Evolutionary conservation across 2,329 filamentous ascomycete species (phyloP), one percentile per base, ranked within the genome.

Genomic region (Aureobasidium sp.): DNA sequence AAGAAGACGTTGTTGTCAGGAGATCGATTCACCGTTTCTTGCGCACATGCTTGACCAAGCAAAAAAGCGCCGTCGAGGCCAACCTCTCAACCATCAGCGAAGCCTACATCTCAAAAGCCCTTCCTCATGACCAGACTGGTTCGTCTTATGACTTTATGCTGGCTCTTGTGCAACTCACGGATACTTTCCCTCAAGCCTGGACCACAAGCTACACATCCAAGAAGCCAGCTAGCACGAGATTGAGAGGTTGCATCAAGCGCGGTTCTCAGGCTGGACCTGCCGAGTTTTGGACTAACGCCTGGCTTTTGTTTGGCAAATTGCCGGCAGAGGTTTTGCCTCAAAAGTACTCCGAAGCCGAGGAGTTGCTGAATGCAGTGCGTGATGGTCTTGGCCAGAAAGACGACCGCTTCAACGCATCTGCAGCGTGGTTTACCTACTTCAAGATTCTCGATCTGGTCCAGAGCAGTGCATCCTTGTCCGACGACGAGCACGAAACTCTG

Each of bases 251-350:
- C 66, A 77, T 97, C 7, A 85, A 88, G 63, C 89, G 86, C 67
- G 93, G 94, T 2, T 95, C 93, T 0, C 89, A 96, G 68, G 83
- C 85, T n/a, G 87, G 88, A 3, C 78, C 84, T 0, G 74, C 79
- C 3, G 81, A 79, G 10, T 96, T 86, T 69, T 99, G 94, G 94
- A 73, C 79, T 27, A 82, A 81, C 17, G 71, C 95, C 33, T 78
- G 81, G 40, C 76, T 78, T 31, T 74, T 97, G 0, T 70, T 96
- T 53, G 70, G 74, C 25, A 70, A 70, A 7, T 66, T 89, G 13
- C 86, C 86, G 4, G 61, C 69, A 6, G 76, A 81, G 23, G 71
- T 85, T 0, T 69, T 93, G 77, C 87, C 51, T 57, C 71, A 47
- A 13, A 68, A 81, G 15, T 67, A 74, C 3, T 78, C 85, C 2